phyloP scores from a whole-genome alignment of 1,139 yeast genomes.

The Yamadazyma taylorii region DNA sequence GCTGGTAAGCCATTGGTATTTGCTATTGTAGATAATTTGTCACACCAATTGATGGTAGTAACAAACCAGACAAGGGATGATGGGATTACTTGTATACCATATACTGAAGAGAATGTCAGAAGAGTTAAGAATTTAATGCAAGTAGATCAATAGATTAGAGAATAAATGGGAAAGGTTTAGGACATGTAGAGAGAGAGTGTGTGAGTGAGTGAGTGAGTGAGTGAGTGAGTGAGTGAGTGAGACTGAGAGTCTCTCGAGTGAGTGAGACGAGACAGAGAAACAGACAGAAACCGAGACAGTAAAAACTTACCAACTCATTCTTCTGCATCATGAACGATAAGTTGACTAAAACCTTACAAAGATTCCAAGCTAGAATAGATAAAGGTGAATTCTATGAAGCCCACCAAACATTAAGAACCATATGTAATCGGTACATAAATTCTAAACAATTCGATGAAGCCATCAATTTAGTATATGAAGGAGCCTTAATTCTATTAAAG shows the following conservation, averaged over 20 bases:
- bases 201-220: too few species aligned
- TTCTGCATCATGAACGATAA: constrained; percentile 34
- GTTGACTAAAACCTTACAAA: constrained; percentile 56
- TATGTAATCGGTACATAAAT: constrained; percentile 79
- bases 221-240: too few species aligned
- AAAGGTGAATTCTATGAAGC: constrained; percentile 89
- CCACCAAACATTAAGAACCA: constrained; percentile 87
- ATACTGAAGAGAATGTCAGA: not conserved
- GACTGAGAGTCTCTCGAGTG: too few species aligned
- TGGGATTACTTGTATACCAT: not conserved
- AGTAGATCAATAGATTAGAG: not conserved
- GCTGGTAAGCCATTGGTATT: constrained; percentile 14
- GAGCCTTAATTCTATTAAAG: constrained; percentile 64
- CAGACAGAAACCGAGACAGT: too few species aligned
- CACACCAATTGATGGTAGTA: not conserved
- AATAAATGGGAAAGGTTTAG: too few species aligned
- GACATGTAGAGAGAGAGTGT: too few species aligned
- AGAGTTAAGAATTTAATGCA: not conserved
- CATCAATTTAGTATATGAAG: constrained; percentile 67
- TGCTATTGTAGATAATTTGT: constrained; percentile 17
- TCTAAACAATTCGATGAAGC: constrained; percentile 69
- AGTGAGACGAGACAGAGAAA: too few species aligned
- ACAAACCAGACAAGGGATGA: not conserved
- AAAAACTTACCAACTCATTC: too few species aligned
- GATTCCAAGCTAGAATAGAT: constrained; percentile 69